These are phyloP conservation scores for Pholiota adiposa DNA, from an alignment of 1,284 basidiomycete genomes.

Conservation along the genomic window DNA sequence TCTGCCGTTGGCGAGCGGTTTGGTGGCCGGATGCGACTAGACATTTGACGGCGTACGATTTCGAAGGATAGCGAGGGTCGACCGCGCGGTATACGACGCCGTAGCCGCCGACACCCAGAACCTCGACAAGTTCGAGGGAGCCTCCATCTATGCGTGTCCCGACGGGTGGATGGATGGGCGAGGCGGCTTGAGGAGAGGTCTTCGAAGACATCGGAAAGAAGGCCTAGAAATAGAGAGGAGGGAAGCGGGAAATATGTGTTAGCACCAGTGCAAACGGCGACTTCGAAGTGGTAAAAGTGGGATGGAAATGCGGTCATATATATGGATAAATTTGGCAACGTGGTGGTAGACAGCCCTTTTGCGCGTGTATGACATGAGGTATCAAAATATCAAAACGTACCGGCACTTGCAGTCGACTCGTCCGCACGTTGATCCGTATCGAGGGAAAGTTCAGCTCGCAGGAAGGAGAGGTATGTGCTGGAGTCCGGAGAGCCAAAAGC, in stretches of 20 bases:
- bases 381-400: constrained; percentile 31
- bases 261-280: constrained; percentile 47
- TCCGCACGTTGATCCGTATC: constrained; percentile 35
- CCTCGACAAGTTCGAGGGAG: constrained; percentile 84
- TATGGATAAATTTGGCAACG: constrained; percentile 37
- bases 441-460: constrained; percentile 10
- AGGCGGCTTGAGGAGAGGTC: constrained; percentile 48
- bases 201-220: constrained; percentile 52
- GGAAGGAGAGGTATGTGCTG: constrained; percentile 20
- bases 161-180: constrained; percentile 60
- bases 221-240: constrained; percentile 22
- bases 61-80: constrained; percentile 56
- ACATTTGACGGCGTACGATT: constrained; percentile 92
- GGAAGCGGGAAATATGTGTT: constrained; percentile 33
- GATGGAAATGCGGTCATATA: constrained; percentile 29
- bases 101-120: constrained; percentile 94
- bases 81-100: constrained; percentile 94
- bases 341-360: constrained; percentile 54
- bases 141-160: constrained; percentile 83
- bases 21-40: constrained; percentile 61
- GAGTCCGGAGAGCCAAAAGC: constrained; percentile 17
- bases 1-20: constrained; percentile 66
- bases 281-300: constrained; percentile 38
- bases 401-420: constrained; percentile 32
- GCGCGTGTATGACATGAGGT: constrained; percentile 69